Evolutionary conservation across 148 eudicot genomes (phyloP).

Genomic region (Rheum nobile): DNA sequence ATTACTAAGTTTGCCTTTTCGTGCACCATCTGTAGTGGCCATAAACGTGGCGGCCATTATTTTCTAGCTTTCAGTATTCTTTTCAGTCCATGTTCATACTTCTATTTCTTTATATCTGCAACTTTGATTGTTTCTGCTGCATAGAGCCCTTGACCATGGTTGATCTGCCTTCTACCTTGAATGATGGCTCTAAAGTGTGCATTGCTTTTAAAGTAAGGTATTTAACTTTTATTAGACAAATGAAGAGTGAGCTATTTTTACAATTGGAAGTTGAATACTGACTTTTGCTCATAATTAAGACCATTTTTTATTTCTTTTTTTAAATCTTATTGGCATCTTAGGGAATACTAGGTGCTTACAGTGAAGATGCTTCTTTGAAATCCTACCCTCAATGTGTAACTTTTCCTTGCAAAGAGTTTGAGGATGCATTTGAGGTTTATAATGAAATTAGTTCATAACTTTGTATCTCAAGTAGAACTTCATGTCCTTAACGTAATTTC

Average conservation of each 20-base stretch:
- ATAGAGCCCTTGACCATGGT: too few species aligned
- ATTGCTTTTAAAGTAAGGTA: constrained; percentile 17
- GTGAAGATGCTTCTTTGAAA: constrained; percentile 37
- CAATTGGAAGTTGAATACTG: not conserved
- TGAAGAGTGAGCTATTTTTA: not conserved
- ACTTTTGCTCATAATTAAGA: too few species aligned
- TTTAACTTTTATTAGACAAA: not conserved
- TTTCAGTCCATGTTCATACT: too few species aligned
- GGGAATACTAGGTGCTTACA: constrained; percentile 33
- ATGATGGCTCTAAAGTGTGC: too few species aligned
- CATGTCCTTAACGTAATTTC: not conserved
- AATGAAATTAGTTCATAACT: not conserved
- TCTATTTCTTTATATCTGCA: too few species aligned
- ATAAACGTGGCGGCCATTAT: constrained; percentile 78
- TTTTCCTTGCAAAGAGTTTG: constrained; percentile 31
- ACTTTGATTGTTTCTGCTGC: too few species aligned
- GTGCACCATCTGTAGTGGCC: constrained; percentile 44
- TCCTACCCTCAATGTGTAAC: constrained; percentile 30
- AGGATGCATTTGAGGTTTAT: constrained; percentile 31
- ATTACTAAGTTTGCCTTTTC: too few species aligned
- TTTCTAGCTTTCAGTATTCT: too few species aligned
- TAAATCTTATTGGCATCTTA: not conserved
- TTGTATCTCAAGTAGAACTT: not conserved
- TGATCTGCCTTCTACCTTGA: too few species aligned
- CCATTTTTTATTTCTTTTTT: too few species aligned